Percentiles rank a stretch among this genome's conserved stretches.
These are phyloP conservation scores for Vitis rupestris DNA, from an alignment of 164 flowering plant genomes.

Conservation along the genomic window DNA sequence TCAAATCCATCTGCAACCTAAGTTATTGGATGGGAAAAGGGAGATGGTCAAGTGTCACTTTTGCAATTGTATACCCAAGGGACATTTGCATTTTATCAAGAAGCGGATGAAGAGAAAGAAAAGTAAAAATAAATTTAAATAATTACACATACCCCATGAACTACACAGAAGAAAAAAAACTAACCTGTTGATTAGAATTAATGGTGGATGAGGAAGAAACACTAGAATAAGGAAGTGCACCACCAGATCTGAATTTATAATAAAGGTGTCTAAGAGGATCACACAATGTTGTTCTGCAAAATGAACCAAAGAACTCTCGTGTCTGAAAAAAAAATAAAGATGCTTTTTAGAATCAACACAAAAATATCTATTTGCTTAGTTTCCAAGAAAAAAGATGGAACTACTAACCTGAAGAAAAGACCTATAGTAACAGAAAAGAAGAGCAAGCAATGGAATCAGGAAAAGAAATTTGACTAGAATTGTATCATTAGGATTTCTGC, in stretches of 20 bases:
- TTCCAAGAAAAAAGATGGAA: not conserved
- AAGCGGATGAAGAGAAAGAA: too few species aligned
- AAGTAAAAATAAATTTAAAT: not conserved
- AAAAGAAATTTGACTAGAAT: constrained; percentile 61
- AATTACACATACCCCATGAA: not conserved
- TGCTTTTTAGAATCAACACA: not conserved
- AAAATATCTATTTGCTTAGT: constrained; percentile 2
- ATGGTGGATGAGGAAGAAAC: constrained; percentile 47
- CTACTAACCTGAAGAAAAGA: constrained; percentile 60
- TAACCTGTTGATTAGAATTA: constrained; percentile 61
- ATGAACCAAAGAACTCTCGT: constrained; percentile 32
- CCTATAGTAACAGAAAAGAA: constrained; percentile 57
- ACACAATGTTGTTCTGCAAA: constrained; percentile 48
- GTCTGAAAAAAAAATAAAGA: constrained; percentile 35
- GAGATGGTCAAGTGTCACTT: too few species aligned
- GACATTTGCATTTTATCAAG: too few species aligned
- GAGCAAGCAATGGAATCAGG: constrained; percentile 60
- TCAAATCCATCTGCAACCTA: too few species aligned
- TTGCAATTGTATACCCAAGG: too few species aligned
- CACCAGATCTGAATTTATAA: constrained; percentile 56
- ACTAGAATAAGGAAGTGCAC: constrained; percentile 47
- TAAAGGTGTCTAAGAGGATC: constrained; percentile 64
- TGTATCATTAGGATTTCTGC: constrained; percentile 66
- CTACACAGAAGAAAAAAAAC: not conserved
- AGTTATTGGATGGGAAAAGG: too few species aligned